Base-by-base conservation (phyloP, 2,329 filamentous ascomycete genomes). In the Malbranchea zuffiana region DNA sequence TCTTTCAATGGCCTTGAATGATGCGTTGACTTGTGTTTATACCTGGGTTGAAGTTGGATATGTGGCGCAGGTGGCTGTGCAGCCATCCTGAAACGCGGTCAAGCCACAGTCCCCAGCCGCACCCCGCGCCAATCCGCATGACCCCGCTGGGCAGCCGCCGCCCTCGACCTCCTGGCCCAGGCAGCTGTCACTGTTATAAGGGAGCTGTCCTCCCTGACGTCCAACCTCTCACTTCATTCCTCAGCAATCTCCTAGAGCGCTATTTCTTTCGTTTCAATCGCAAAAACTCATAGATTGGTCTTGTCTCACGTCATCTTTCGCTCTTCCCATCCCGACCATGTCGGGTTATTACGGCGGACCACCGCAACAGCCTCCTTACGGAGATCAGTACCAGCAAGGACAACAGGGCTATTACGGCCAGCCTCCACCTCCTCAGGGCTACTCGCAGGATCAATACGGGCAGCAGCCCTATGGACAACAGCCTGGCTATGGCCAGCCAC, bases 291-390 rank as follows among this genome's bases (percentile, higher is more conserved):
- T n/a, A n/a, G 23, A 6, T 25, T 25, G 7, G 7, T 7, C n/a
- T 7, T 25, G 7, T 25, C 23, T 7, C 18, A 30, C 28, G 10
- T 4, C 28, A 30, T 16, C 15, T 17, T 5, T 16, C 10, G n/a
- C 3, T 18, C 17, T 19, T 25, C 27, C 15, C 10, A 6, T 12
- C 29, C 19, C 13, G 7, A 39, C 15, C 20, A 43, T 43, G 41
- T 43, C 41, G 19, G 37, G 37, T 20, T 43, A 43, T 34, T 43
- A 43, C 37, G 41, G 41, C 25, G 37, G 32, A 5, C 36, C 32
- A 13, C 36, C 40, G 6, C 36, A 32, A 17, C 21, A 38, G 10
- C 27, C 24, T 26, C 25, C 21, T 17, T 26, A 34, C 20, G 41
- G 37, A 12, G 41, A 24, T 5, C 30, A 37, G 20, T 20, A 16